Evolutionary conservation across 2,329 filamentous ascomycete genomes (phyloP).

Genomic region (Arthroderma uncinatum): DNA sequence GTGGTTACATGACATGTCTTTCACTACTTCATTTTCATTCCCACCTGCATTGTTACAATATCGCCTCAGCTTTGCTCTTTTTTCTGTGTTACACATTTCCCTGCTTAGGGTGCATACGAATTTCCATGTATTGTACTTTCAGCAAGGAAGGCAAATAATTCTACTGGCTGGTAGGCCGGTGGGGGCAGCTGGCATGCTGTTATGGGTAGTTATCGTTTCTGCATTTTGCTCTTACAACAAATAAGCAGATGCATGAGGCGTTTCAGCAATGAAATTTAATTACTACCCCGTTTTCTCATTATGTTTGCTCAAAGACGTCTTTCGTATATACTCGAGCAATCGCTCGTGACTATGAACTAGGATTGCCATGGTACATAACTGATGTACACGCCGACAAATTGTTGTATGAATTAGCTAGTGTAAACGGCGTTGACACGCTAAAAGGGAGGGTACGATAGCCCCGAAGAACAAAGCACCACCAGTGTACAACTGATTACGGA

Average conservation of each 20-base stretch:
- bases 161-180: constrained; percentile 13
- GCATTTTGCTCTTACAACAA: constrained; percentile 8
- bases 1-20: constrained; percentile 3
- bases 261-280: constrained; percentile 12
- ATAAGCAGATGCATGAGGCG: constrained; percentile 9
- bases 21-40: background rate
- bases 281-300: background rate
- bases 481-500: background rate
- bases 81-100: constrained; percentile 5
- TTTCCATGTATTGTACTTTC: constrained; percentile 16
- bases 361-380: too few species aligned
- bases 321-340: background rate
- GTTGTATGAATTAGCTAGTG: too few species aligned
- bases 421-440: background rate
- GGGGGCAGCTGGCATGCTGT: constrained; percentile 15
- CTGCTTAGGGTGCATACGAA: constrained; percentile 17
- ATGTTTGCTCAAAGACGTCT: background rate
- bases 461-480: background rate
- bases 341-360: too few species aligned
- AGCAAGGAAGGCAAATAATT: constrained; percentile 20
- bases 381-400: too few species aligned
- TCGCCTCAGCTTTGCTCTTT: constrained; percentile 3
- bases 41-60: constrained; percentile 1
- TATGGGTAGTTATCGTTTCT: constrained; percentile 10
- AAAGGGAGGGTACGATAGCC: background rate